phyloP scores from a whole-genome alignment of 371 early-diverging fungal species.

The Mucor lusitanicus region DNA sequence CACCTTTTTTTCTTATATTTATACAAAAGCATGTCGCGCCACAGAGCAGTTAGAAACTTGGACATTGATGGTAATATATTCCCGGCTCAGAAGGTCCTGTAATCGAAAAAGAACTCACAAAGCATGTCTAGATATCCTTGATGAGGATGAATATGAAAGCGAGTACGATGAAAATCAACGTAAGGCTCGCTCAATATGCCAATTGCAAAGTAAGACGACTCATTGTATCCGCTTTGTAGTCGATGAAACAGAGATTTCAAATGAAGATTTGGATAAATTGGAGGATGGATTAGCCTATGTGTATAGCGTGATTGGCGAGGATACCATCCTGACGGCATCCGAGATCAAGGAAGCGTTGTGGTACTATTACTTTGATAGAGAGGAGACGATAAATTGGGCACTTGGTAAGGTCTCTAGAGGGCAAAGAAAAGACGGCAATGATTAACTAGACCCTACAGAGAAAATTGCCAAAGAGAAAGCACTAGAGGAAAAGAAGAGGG shows the following conservation, averaged over 20 bases:
- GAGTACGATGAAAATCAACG: slow-evolving; percentile 57
- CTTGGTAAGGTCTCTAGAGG: slow-evolving; percentile 46
- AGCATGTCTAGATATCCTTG: slow-evolving; percentile 54
- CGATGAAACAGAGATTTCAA: slow-evolving; percentile 38
- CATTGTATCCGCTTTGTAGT: slow-evolving; percentile 14
- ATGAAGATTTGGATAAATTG: slow-evolving; percentile 54
- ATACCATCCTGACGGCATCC: slow-evolving; percentile 42
- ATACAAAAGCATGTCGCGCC: slow-evolving; percentile 67
- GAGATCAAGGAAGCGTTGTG: slow-evolving; percentile 70
- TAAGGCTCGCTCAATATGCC: not conserved
- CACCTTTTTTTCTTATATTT: not conserved
- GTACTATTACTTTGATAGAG: slow-evolving; percentile 65
- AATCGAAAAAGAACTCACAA: not conserved
- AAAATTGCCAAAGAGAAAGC: slow-evolving; percentile 37
- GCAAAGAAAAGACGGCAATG: not conserved
- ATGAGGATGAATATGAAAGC: slow-evolving; percentile 61
- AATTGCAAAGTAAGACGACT: not conserved
- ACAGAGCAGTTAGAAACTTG: slow-evolving; percentile 71
- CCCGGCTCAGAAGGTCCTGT: not conserved
- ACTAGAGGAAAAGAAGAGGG: slow-evolving; percentile 47
- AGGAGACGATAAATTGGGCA: slow-evolving; percentile 58
- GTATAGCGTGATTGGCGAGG: slow-evolving; percentile 53
- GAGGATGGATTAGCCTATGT: slow-evolving; percentile 57
- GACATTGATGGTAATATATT: slow-evolving; percentile 62
- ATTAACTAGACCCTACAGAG: slow-evolving; percentile 23